These are phyloP conservation scores for Takakia lepidozioides DNA, from an alignment of 225 moss, liverwort and hornwort genomes.

Conservation along the genomic window DNA sequence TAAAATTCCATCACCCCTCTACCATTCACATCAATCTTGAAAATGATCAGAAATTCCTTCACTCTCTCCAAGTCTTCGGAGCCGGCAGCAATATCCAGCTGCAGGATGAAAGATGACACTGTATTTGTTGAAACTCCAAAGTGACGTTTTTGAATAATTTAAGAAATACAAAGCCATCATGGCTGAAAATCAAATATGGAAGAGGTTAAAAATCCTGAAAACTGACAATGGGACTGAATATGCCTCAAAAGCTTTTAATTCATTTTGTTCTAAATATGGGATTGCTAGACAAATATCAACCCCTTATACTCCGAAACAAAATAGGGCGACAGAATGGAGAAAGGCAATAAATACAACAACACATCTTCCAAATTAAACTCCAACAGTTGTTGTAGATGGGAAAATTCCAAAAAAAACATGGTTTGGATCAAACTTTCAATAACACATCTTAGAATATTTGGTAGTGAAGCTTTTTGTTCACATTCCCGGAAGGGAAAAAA, in stretches of 20 bases:
- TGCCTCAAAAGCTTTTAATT: too few relatives aligned
- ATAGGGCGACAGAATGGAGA: constrained; percentile 2
- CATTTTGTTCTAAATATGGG: too few relatives aligned
- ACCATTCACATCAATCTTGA: too few relatives aligned
- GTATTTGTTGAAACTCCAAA: neutral
- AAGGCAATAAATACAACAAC: neutral
- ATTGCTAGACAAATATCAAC: neutral
- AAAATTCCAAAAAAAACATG: too few relatives aligned
- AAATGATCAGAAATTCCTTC: too few relatives aligned
- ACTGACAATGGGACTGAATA: too few relatives aligned
- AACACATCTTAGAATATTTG: constrained; percentile 1
- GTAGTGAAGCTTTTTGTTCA: neutral
- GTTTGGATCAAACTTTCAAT: neutral
- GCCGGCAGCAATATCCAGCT: too few relatives aligned
- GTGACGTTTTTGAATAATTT: neutral
- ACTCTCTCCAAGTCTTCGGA: too few relatives aligned
- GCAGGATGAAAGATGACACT: neutral
- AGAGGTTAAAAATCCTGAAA: constrained; percentile 1
- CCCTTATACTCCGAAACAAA: neutral
- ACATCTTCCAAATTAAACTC: neutral
- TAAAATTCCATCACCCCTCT: constrained; percentile 3
- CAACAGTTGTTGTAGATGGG: too few relatives aligned
- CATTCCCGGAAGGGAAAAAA: too few relatives aligned
- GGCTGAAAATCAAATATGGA: neutral
- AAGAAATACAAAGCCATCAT: neutral